phyloP scores from a whole-genome alignment of 169 alveolate species.

The Amoebophrya sp. region DNA sequence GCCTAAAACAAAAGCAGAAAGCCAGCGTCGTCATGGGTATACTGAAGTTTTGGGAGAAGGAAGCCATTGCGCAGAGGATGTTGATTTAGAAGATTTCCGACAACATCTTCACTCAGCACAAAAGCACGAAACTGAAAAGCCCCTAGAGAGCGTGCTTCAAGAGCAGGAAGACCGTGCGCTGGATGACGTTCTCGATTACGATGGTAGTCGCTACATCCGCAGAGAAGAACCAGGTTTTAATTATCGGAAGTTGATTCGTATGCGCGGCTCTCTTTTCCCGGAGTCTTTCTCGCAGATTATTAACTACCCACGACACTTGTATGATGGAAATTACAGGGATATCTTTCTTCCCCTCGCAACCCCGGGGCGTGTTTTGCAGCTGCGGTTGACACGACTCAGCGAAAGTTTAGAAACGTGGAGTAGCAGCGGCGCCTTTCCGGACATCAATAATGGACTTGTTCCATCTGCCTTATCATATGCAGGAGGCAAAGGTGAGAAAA shows the following conservation, averaged over 20 bases:
- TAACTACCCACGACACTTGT: neutral
- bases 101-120: too few species aligned
- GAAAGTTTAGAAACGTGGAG: neutral
- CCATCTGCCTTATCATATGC: neutral
- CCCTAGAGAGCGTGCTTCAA: too few species aligned
- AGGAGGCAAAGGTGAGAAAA: neutral
- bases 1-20: too few species aligned
- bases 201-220: neutral
- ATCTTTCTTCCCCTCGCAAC: neutral
- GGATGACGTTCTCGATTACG: too few species aligned
- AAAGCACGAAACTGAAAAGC: too few species aligned
- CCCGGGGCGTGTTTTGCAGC: neutral
- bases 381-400: neutral
- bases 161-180: too few species aligned
- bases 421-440: too few species aligned
- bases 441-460: too few species aligned
- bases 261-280: neutral
- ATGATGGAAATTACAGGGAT: neutral
- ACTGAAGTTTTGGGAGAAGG: too few species aligned
- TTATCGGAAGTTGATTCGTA: neutral
- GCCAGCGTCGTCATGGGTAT: too few species aligned
- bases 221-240: neutral
- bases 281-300: neutral
- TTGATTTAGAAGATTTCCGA: too few species aligned
- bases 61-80: too few species aligned